Evolutionary conservation across 352 stramenopile species (phyloP).

Genomic region (Phytopythium cucurbitacearum): DNA sequence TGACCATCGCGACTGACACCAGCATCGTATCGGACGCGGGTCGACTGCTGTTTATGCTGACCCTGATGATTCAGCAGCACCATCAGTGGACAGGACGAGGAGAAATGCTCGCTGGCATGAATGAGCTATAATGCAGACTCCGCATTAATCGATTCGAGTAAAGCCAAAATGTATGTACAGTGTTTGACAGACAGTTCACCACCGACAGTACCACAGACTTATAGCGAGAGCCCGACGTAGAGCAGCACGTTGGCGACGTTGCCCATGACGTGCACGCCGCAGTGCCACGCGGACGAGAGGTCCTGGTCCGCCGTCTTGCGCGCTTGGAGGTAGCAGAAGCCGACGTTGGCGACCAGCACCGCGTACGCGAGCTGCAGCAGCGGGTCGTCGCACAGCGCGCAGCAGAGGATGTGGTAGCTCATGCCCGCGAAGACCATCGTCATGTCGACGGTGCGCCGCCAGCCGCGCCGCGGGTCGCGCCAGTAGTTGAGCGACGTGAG

Average conservation of each 20-base stretch:
- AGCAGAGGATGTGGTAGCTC: constrained; percentile 67
- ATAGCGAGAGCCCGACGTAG: constrained; percentile 60
- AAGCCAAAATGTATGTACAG: no score
- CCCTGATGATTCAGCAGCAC: no score
- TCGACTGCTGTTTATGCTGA: no score
- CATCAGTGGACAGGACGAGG: no score
- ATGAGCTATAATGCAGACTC: no score
- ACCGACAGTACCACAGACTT: neutral
- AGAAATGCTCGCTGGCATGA: no score
- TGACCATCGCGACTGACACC: no score
- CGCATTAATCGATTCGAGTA: no score
- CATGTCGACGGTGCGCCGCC: constrained; percentile 73
- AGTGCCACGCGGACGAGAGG: constrained; percentile 75
- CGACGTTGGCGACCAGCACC: constrained; percentile 60
- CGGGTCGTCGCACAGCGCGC: constrained; percentile 43
- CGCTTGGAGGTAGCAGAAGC: constrained; percentile 69
- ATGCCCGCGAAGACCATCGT: constrained; percentile 49
- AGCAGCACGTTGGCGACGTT: constrained; percentile 77
- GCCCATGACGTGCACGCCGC: constrained; percentile 67
- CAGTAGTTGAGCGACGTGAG: constrained; percentile 87
- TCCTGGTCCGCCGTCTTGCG: constrained; percentile 56
- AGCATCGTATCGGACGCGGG: no score
- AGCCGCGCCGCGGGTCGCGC: constrained; percentile 66
- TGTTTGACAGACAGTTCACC: no score
- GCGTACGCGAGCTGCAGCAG: constrained; percentile 58